Evolutionary conservation across 208 protist genomes (phyloP), one percentile per base, ranked within the genome.

Genomic region (Acanthamoeba culbertsoni): DNA sequence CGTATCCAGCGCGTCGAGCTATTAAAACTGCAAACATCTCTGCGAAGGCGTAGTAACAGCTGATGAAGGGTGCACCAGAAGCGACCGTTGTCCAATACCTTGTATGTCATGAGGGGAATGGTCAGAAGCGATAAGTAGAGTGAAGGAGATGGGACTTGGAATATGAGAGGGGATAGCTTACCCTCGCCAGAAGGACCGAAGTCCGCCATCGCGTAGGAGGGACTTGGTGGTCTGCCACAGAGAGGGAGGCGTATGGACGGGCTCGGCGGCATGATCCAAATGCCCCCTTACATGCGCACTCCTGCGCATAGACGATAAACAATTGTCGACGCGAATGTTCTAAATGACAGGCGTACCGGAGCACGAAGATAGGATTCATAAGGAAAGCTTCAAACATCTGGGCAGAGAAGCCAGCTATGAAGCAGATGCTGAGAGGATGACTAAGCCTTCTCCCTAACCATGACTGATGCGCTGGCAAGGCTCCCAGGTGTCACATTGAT

Each of bases 1-100:
- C 71, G 18, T 82, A 82, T 23, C 71, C 71, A 48, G 71, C n/a
- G 1, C 71, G 71, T 1, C 42, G 33, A 4, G 71, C 71, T 23
- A 82, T 82, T 23, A 53, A 16, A 35, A 53, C 40, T 31, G 40
- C 71, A 2, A 82, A 82, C 40, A 82, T 51, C 43, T 82, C 71
- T 0, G 71, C 35, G 18, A 82, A 82, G 4, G 71, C 71, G 71
- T 82, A 82, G 71, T 82, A 82, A 42, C 71, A 82, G 71, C 71
- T 82, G 71, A 82, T 82, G 71, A 82, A 82, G 0, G 71, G 71
- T 26, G 40, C 71, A 10, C 71, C 71, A 10, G 71, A 82, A 7
- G n/a, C 71, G 40, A 82, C 71, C 26, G 71, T 82, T 1, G 40
- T 28, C 71, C 71, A 82, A 3, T 82, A 82, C 71, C 71, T 82